A percentile compares a stretch with the other conserved stretches of the same genome.
These are phyloP conservation scores for Lachnellula willkommii DNA, from an alignment of 2,329 filamentous ascomycete genomes.

Conservation along the genomic window DNA sequence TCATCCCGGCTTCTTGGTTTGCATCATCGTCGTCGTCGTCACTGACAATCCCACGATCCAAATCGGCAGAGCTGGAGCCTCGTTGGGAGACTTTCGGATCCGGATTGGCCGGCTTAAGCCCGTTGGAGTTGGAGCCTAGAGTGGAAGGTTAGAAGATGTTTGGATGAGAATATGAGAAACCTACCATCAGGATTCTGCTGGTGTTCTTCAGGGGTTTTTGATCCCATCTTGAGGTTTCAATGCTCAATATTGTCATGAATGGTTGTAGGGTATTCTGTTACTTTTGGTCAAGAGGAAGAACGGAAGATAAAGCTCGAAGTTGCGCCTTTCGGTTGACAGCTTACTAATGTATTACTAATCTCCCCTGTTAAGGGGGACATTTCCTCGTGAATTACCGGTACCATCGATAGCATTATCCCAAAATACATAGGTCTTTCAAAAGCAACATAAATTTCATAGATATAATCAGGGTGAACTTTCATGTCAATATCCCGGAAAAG, in stretches of 20 bases:
- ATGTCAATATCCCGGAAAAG: too few relatives aligned
- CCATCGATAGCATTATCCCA: too few relatives aligned
- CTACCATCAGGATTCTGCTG: constrained; percentile 22
- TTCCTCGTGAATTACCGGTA: too few relatives aligned
- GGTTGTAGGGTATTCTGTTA: background rate
- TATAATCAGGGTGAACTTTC: too few relatives aligned
- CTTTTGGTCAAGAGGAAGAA: background rate
- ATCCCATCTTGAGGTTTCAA: constrained; percentile 18
- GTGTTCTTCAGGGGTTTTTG: constrained; percentile 19
- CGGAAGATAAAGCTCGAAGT: background rate
- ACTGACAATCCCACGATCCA: constrained; percentile 22
- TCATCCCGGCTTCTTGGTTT: constrained; percentile 15
- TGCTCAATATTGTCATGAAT: constrained; percentile 1
- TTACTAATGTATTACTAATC: background rate
- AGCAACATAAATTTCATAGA: too few relatives aligned
- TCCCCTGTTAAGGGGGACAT: too few relatives aligned
- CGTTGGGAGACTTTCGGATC: constrained; percentile 5
- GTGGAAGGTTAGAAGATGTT: background rate
- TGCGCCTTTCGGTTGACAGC: constrained; percentile 10
- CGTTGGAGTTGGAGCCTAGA: constrained; percentile 16
- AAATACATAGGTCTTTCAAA: too few relatives aligned
- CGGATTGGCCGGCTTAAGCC: constrained; percentile 15
- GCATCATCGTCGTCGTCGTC: constrained; percentile 17
- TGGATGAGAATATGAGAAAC: background rate
- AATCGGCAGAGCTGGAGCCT: constrained; percentile 19